Base-by-base conservation (phyloP, 2,329 filamentous ascomycete genomes). In the Blumeriella jaapii region DNA sequence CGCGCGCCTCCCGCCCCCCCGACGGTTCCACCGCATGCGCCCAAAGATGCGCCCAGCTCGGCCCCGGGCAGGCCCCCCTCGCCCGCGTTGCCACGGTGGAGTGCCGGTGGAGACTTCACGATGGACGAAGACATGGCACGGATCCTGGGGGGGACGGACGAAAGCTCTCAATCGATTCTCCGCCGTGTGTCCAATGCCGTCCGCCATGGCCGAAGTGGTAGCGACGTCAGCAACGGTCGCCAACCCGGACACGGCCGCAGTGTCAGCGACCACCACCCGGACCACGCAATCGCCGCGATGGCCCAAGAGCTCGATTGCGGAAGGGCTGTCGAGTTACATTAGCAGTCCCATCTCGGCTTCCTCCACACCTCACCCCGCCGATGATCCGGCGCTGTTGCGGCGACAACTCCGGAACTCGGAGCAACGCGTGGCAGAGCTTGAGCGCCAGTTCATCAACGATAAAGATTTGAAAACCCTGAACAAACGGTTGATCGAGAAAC, bases 61-160 rank as follows among this genome's bases (percentile, higher is more conserved):
- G n/a, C 37, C 29, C 54, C 55, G 38, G 53, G 51, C 10, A 33
- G 25, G 4, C 46, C 49, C n/a, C 46, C 59, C 24, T 82, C 79
- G 7, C 77, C 80, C 7, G 77, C 76, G 49, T 63, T 84, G 43
- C 74, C 80, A 46, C 69, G 78, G 51, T 83, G 73, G 73, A 93
- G 81, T 58, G 70, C 73, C 27, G 84, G 83, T 34, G 84, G 78
- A 36, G 86, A 93, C 46, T 91, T 95, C 53, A 91, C 82, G 40
- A 77, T 94, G 78, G 89, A 96, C 46, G 87, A 95, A 58, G 91
- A 96, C 55, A 85, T 95, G 74, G 82, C 83, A 35, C 79, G 87
- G 38, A 89, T 95, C 39, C 67, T 94, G 40, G 81, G 52, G 20
- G 42, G 77, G 25, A 78, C 74, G 13, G 84, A 89, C 41, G 82